These are phyloP conservation scores for Polysphondylium violaceum DNA, from an alignment of 78 protist genomes.

Conservation along the genomic window DNA sequence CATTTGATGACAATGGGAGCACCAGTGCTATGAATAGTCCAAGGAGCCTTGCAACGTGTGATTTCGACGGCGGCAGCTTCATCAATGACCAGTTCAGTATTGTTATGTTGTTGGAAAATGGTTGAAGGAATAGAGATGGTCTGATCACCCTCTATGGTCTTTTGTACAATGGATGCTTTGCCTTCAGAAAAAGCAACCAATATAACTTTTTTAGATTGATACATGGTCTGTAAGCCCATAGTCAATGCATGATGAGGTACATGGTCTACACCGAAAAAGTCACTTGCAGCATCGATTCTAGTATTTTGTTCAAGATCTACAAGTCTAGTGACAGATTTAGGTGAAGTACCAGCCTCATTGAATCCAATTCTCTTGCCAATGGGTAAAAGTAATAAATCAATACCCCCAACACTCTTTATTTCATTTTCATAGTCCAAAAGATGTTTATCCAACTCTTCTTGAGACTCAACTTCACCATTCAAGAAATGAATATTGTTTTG, in stretches of 20 bases:
- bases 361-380: constrained; percentile 96
- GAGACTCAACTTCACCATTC: constrained; percentile 80
- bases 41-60: constrained; percentile 65
- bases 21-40: constrained; percentile 44
- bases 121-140: constrained; percentile 35
- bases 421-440: constrained; percentile 83
- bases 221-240: constrained; percentile 85
- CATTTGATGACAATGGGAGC: constrained; percentile 49
- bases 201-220: constrained; percentile 26
- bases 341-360: constrained; percentile 92
- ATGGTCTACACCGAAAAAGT: constrained; percentile 82
- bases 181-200: constrained; percentile 82
- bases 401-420: constrained; percentile 85
- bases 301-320: constrained; percentile 72
- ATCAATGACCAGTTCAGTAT: constrained; percentile 35
- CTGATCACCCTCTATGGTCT: constrained; percentile 58
- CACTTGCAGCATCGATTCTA: constrained; percentile 72
- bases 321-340: constrained; percentile 34
- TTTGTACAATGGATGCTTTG: constrained; percentile 41
- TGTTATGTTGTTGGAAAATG: constrained; percentile 46
- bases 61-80: constrained; percentile 64
- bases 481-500: constrained; percentile 85
- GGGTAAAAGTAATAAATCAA: constrained; percentile 90
- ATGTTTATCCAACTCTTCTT: constrained; percentile 72
- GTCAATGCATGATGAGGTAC: constrained; percentile 87